Conservation (phyloP, 495 filamentous ascomycete species). For the Corynascus novoguineensis region DNA sequence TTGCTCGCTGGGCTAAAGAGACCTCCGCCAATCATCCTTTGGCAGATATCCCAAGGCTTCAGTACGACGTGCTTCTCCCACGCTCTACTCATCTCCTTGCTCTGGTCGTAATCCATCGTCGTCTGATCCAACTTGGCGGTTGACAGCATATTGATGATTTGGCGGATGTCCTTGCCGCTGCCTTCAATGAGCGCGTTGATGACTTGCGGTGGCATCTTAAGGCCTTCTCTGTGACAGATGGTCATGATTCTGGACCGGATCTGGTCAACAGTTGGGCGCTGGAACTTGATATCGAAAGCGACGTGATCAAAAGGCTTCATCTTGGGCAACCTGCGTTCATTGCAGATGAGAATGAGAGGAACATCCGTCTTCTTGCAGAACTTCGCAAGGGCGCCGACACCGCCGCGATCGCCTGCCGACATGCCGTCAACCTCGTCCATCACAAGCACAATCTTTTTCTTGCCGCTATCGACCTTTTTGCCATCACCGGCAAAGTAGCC, state of each 20-base stretch:
- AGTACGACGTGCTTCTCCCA: slow-evolving; percentile 97
- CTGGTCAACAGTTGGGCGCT: slow-evolving; percentile 80
- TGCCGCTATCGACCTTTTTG: slow-evolving; percentile 69
- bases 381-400: slow-evolving; percentile 88
- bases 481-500: slow-evolving; percentile 88
- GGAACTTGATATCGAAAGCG: slow-evolving; percentile 78
- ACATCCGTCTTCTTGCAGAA: slow-evolving; percentile 93
- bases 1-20: slow-evolving; percentile 79
- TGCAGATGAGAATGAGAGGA: slow-evolving; percentile 96
- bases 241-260: slow-evolving; percentile 87
- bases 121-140: slow-evolving; percentile 82
- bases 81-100: slow-evolving; percentile 87
- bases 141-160: slow-evolving; percentile 97
- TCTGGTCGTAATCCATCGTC: slow-evolving; percentile 71
- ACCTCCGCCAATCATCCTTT: slow-evolving; percentile 82
- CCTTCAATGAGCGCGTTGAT: slow-evolving; percentile 94
- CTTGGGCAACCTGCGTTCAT: slow-evolving; percentile 85
- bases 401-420: slow-evolving; percentile 94
- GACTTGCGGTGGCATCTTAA: slow-evolving; percentile 81
- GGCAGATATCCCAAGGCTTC: slow-evolving; percentile 96
- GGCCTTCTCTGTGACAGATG: slow-evolving; percentile 83
- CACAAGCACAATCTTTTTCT: slow-evolving; percentile 89
- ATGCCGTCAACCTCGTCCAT: slow-evolving; percentile 99
- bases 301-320: slow-evolving; percentile 95
- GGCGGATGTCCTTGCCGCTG: slow-evolving; percentile 88